Conservation (phyloP, 2,329 filamentous ascomycete genomes). For the Colletotrichum navitas region DNA sequence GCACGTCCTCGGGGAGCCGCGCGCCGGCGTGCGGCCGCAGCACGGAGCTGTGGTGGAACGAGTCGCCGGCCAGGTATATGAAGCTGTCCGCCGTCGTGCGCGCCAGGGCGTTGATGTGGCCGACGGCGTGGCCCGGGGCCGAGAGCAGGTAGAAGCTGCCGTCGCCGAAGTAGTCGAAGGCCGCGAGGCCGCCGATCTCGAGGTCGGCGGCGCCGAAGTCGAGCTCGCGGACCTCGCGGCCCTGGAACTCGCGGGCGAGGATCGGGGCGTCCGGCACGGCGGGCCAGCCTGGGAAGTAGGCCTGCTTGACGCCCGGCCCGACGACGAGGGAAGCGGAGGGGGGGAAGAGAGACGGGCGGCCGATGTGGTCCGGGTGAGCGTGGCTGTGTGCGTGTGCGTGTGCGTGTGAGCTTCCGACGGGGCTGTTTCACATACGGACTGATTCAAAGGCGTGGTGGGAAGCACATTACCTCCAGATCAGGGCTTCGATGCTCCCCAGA, state of each 20-base stretch:
- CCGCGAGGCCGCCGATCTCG: slow-evolving; percentile 13
- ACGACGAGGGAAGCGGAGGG: slow-evolving; percentile 44
- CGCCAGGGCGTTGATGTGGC: slow-evolving; percentile 24
- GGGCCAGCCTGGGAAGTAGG: slow-evolving; percentile 41
- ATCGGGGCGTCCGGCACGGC: slow-evolving; percentile 30
- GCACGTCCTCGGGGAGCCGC: slow-evolving; percentile 3
- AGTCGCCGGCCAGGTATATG: slow-evolving; percentile 28
- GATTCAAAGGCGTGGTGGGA: background rate
- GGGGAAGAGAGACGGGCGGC: slow-evolving; percentile 46
- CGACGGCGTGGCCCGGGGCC: slow-evolving; percentile 30
- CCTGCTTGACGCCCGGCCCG: slow-evolving; percentile 44
- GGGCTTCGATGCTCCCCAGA: slow-evolving; percentile 39
- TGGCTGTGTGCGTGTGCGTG: slow-evolving; percentile 27
- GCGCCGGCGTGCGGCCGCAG: slow-evolving; percentile 9
- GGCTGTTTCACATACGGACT: no score
- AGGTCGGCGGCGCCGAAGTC: background rate
- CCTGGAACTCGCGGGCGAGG: slow-evolving; percentile 34
- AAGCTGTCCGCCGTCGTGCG: slow-evolving; percentile 15
- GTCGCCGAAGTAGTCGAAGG: slow-evolving; percentile 31
- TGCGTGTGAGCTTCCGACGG: background rate
- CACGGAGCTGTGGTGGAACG: slow-evolving; percentile 16
- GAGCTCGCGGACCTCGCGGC: slow-evolving; percentile 24
- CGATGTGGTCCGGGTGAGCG: slow-evolving; percentile 47
- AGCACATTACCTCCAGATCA: slow-evolving; percentile 44
- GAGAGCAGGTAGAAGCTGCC: slow-evolving; percentile 35